Evolutionary conservation across 2,329 filamentous ascomycete genomes (phyloP).

Genomic region (Colletotrichum cereale): DNA sequence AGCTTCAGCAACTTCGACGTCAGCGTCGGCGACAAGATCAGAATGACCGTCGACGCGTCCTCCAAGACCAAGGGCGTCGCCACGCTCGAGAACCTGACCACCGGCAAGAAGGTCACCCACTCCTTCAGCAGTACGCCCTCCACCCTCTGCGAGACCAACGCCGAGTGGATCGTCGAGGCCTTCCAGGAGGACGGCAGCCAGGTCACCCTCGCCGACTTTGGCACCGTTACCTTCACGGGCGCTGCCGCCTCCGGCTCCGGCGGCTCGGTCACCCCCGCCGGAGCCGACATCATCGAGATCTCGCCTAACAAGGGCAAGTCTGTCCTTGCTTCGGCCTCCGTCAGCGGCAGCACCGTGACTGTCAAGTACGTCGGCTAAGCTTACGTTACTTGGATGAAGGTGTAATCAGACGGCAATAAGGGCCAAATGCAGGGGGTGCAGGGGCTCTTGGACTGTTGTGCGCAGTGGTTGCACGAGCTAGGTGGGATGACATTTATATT

Average conservation of each 20-base stretch:
- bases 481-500: neutral
- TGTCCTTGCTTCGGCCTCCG: slow-evolving; percentile 32
- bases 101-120: slow-evolving; percentile 64
- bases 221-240: slow-evolving; percentile 45
- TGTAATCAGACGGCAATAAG: no score
- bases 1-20: slow-evolving; percentile 52
- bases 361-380: slow-evolving; percentile 30
- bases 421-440: neutral
- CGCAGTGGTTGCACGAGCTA: neutral
- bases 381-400: neutral
- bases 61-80: slow-evolving; percentile 46
- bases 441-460: neutral
- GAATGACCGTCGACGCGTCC: slow-evolving; percentile 45
- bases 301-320: slow-evolving; percentile 13
- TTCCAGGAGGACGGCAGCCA: slow-evolving; percentile 45
- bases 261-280: slow-evolving; percentile 41
- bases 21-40: slow-evolving; percentile 47
- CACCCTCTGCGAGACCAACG: slow-evolving; percentile 66
- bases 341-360: slow-evolving; percentile 36
- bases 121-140: slow-evolving; percentile 58
- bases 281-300: slow-evolving; percentile 42
- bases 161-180: slow-evolving; percentile 74
- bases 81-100: slow-evolving; percentile 61
- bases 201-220: slow-evolving; percentile 50
- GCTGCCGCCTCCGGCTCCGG: slow-evolving; percentile 43